phyloP scores from a whole-genome alignment of 140 eudicot species.

The Cichorium intybus region DNA sequence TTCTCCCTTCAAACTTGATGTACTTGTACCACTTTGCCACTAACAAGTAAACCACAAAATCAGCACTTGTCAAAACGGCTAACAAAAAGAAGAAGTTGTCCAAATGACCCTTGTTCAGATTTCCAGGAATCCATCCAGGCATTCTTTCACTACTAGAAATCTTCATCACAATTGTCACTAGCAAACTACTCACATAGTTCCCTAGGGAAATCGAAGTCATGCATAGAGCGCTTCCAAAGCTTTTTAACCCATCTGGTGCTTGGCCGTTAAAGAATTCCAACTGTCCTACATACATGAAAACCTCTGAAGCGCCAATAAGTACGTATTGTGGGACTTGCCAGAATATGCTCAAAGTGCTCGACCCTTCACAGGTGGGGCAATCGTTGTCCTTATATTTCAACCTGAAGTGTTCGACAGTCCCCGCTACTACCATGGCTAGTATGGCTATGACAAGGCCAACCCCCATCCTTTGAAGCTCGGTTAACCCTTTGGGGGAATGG shows the following conservation, averaged over 20 bases:
- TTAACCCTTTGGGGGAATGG: conserved; percentile 43
- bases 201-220: conserved; percentile 80
- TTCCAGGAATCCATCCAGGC: conserved; percentile 92
- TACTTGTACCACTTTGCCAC: conserved; percentile 72
- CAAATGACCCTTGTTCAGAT: conserved; percentile 76
- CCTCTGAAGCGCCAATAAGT: conserved; percentile 81
- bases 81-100: conserved; percentile 63
- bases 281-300: conserved; percentile 84
- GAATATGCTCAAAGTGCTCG: conserved; percentile 62
- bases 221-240: conserved; percentile 82
- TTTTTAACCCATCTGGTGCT: conserved; percentile 85
- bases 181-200: conserved; percentile 71
- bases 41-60: conserved; percentile 59
- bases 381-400: conserved; percentile 32
- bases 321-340: conserved; percentile 92
- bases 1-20: conserved; percentile 53
- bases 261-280: conserved; percentile 78
- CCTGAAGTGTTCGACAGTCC: conserved; percentile 57
- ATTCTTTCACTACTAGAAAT: conserved; percentile 43
- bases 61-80: conserved; percentile 62
- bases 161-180: conserved; percentile 71
- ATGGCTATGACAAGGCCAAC: conserved; percentile 66
- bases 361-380: conserved; percentile 32
- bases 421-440: conserved; percentile 74
- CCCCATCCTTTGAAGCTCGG: conserved; percentile 88